These are phyloP conservation scores for Aethionema arabicum DNA, from an alignment of 345 rosid species.

Conservation along the genomic window DNA sequence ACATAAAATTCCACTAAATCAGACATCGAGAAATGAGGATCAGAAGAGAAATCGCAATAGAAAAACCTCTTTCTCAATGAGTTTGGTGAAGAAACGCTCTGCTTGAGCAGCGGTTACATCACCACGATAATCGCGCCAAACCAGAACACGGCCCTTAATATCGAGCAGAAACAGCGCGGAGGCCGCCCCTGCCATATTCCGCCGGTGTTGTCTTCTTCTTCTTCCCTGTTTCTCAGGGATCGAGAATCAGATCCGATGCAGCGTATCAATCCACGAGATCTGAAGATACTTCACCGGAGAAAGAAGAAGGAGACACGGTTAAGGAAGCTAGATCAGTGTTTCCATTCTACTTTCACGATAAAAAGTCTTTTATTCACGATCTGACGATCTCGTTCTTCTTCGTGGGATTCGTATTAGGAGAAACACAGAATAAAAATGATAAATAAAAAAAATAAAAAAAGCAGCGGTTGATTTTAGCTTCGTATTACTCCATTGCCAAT, in stretches of 20 bases:
- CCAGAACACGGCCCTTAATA: slow-evolving; percentile 70
- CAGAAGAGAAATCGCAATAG: neutral
- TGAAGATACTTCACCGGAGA: slow-evolving; percentile 28
- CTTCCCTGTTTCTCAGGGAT: slow-evolving; percentile 13
- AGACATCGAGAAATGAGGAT: slow-evolving; percentile 5
- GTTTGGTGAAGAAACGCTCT: slow-evolving; percentile 83
- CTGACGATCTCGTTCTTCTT: slow-evolving; percentile 23
- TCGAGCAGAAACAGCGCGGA: slow-evolving; percentile 83
- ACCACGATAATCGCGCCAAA: slow-evolving; percentile 92
- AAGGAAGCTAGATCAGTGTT: slow-evolving; percentile 7
- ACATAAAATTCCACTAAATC: neutral
- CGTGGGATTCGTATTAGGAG: slow-evolving; percentile 14
- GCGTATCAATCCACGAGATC: slow-evolving; percentile 28
- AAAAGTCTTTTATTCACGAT: slow-evolving; percentile 30
- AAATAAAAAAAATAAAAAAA: slow-evolving; percentile 2
- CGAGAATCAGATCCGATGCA: slow-evolving; percentile 36
- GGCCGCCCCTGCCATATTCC: slow-evolving; percentile 78
- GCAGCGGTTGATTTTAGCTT: neutral
- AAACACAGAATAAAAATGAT: neutral
- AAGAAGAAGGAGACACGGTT: slow-evolving; percentile 14
- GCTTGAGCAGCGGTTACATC: slow-evolving; percentile 74
- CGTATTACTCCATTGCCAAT: slow-evolving; percentile 7
- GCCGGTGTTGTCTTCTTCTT: neutral
- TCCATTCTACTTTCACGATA: neutral
- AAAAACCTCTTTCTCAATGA: slow-evolving; percentile 75